Evolutionary conservation across 2,329 filamentous ascomycete species (phyloP).

Genomic region (Pyricularia pennisetigena): DNA sequence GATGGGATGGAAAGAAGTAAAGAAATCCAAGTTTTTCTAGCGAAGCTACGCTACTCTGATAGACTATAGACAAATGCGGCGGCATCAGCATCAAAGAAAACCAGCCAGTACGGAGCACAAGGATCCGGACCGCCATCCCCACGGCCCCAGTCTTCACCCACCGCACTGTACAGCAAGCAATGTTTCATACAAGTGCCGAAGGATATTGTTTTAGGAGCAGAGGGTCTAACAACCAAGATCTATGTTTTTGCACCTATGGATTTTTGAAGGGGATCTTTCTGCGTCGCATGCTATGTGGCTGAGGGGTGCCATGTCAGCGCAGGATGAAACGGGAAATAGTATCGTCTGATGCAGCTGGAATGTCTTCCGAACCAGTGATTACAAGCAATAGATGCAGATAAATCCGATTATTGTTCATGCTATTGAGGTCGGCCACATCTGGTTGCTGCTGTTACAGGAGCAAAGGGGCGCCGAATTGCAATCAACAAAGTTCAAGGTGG

Average conservation of each 20-base stretch:
- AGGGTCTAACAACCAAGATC: not conserved
- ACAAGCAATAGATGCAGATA: not conserved
- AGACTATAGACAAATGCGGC: no score
- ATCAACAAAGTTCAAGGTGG: no score
- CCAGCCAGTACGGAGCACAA: not conserved
- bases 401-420: not conserved
- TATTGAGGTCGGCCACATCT: not conserved
- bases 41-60: no score
- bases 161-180: not conserved
- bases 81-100: not conserved
- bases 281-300: not conserved
- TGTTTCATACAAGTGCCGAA: not conserved
- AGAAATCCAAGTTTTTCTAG: not conserved
- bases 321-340: not conserved
- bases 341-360: not conserved
- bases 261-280: not conserved
- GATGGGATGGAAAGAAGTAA: not conserved
- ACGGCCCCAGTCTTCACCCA: not conserved
- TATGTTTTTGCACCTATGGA: not conserved
- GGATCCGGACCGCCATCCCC: not conserved
- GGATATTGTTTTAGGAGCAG: not conserved
- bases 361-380: not conserved
- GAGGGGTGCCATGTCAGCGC: not conserved
- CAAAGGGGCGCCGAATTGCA: not conserved
- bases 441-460: not conserved